Conservation (phyloP, 1,284 basidiomycete species). For the Melampsora abietis-canadensis region DNA sequence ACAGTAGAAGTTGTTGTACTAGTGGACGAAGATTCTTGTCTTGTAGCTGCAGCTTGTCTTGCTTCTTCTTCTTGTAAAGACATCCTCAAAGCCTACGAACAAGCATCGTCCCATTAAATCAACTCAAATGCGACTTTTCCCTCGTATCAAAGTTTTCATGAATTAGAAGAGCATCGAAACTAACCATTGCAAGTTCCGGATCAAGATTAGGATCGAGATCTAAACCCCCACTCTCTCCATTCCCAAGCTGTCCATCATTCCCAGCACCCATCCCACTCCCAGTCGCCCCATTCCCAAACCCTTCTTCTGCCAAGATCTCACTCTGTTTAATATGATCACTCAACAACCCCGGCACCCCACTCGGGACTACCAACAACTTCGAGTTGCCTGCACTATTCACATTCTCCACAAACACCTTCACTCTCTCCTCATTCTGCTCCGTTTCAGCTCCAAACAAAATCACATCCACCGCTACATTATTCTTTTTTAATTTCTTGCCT, state of each 20-base stretch:
- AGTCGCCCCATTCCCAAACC: conserved; percentile 62
- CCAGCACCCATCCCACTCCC: conserved; percentile 56
- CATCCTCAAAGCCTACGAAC: conserved; percentile 80
- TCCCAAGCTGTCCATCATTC: conserved; percentile 51
- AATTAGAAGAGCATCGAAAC: conserved; percentile 43
- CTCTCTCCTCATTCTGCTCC: conserved; percentile 54
- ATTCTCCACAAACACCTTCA: conserved; percentile 55
- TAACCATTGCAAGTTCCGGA: conserved; percentile 93
- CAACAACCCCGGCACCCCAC: conserved; percentile 68
- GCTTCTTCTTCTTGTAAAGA: conserved; percentile 96
- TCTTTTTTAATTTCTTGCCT: conserved; percentile 98
- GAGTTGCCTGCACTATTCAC: conserved; percentile 53
- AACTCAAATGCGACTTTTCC: not conserved
- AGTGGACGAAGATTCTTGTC: conserved; percentile 50
- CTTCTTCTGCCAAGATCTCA: conserved; percentile 76
- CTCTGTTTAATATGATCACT: conserved; percentile 80
- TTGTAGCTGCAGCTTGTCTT: conserved; percentile 67
- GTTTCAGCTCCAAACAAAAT: conserved; percentile 63
- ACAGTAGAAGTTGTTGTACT: conserved; percentile 53
- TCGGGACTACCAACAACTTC: conserved; percentile 60
- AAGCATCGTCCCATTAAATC: not conserved
- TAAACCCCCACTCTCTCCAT: conserved; percentile 64
- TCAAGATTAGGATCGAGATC: conserved; percentile 92
- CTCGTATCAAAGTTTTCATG: not conserved
- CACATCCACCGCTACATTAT: conserved; percentile 93